These are phyloP conservation scores for Pouteria campechiana DNA, from an alignment of 179 eudicot genomes.

Conservation along the genomic window DNA sequence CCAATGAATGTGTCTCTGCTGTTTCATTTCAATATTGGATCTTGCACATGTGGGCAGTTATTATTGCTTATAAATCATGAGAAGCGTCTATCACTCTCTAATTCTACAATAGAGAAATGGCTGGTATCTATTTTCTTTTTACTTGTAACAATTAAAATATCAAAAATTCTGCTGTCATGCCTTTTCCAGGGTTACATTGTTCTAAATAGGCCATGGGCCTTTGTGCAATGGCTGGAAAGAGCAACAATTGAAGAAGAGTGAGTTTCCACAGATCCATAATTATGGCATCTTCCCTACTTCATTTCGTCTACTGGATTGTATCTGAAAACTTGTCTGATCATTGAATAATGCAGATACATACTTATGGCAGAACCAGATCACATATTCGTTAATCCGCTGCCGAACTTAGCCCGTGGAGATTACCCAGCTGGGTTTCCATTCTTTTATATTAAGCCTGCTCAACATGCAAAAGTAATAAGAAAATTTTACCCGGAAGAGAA, in stretches of 20 bases:
- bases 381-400: constrained; percentile 64
- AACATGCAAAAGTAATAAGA: constrained; percentile 49
- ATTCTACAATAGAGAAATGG: neutral
- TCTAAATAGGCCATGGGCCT: constrained; percentile 94
- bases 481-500: constrained; percentile 56
- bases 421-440: constrained; percentile 76
- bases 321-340: neutral
- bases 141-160: no score
- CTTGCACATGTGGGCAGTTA: no score
- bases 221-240: constrained; percentile 88
- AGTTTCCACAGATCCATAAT: constrained; percentile 18
- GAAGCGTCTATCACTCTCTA: no score
- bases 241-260: constrained; percentile 82
- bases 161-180: no score
- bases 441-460: constrained; percentile 69
- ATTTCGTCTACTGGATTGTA: no score
- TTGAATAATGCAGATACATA: constrained; percentile 40
- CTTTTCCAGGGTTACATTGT: constrained; percentile 76
- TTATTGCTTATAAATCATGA: no score
- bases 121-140: neutral
- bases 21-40: no score
- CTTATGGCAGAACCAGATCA: constrained; percentile 94
- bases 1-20: no score
- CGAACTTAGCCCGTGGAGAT: constrained; percentile 57
- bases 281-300: no score